Conservation (phyloP, 208 protist species). For the Trichomonas gallinae region DNA sequence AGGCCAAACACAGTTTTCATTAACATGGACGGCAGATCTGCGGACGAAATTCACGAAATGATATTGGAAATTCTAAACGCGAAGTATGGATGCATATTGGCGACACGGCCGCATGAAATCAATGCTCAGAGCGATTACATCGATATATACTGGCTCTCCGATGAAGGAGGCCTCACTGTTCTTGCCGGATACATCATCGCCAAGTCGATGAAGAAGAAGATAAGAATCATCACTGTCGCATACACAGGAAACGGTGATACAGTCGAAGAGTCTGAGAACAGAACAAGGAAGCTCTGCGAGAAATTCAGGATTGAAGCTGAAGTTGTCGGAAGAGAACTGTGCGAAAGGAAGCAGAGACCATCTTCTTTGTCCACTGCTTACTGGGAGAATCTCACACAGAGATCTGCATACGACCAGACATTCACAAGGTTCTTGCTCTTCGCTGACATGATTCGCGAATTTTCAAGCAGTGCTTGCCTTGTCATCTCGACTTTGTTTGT, state of each 20-base stretch:
- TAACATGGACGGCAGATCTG: neutral
- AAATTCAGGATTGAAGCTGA: neutral
- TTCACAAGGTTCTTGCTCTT: neutral
- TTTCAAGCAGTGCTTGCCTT: neutral
- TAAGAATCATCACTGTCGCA: neutral
- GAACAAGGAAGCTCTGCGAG: neutral
- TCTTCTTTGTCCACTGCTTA: neutral
- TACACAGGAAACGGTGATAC: neutral
- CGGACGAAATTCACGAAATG: neutral
- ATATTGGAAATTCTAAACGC: neutral
- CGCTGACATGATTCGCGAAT: neutral
- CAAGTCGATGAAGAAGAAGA: neutral
- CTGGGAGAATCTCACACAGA: neutral
- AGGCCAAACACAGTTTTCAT: neutral
- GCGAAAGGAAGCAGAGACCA: neutral
- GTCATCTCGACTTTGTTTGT: neutral
- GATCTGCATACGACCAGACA: neutral
- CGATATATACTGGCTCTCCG: neutral
- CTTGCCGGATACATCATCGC: neutral
- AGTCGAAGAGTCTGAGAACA: neutral
- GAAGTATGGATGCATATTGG: neutral
- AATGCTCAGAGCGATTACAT: neutral
- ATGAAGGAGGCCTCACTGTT: neutral
- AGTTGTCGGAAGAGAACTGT: neutral
- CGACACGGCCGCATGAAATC: neutral